Conservation (phyloP, 1,139 yeast species). For the Geotrichum candidum region DNA sequence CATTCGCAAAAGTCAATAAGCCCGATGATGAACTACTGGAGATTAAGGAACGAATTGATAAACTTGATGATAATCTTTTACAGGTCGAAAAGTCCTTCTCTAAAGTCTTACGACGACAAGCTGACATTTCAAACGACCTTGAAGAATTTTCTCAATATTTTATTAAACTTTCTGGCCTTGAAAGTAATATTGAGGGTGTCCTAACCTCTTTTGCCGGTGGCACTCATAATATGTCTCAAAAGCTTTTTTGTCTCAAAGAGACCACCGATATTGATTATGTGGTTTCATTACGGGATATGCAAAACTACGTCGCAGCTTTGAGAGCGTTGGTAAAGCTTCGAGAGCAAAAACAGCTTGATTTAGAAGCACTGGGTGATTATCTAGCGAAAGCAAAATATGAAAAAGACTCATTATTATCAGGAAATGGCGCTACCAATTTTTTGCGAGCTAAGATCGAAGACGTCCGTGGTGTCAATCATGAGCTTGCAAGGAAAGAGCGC, state of each 20-base stretch:
- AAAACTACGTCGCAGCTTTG: slow-evolving; percentile 73
- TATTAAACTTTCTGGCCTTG: slow-evolving; percentile 57
- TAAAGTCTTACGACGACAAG: slow-evolving; percentile 66
- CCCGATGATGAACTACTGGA: slow-evolving; percentile 78
- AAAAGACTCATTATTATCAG: slow-evolving; percentile 54
- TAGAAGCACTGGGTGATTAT: slow-evolving; percentile 79
- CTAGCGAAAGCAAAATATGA: slow-evolving; percentile 65
- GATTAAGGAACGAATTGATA: slow-evolving; percentile 74
- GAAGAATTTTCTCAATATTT: slow-evolving; percentile 66
- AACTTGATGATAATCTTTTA: slow-evolving; percentile 72
- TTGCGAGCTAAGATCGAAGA: slow-evolving; percentile 53
- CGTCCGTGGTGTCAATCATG: slow-evolving; percentile 55
- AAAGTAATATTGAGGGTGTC: slow-evolving; percentile 43
- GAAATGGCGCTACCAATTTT: slow-evolving; percentile 48
- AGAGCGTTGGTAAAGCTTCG: slow-evolving; percentile 73
- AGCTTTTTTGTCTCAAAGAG: slow-evolving; percentile 46
- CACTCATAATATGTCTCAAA: slow-evolving; percentile 44
- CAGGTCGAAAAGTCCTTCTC: slow-evolving; percentile 75
- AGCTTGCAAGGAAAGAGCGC: slow-evolving; percentile 48
- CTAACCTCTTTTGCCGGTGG: slow-evolving; percentile 52
- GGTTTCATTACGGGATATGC: slow-evolving; percentile 78
- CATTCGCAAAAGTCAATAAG: slow-evolving; percentile 71
- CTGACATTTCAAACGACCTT: slow-evolving; percentile 67
- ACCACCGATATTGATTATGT: slow-evolving; percentile 76
- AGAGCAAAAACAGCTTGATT: slow-evolving; percentile 86